phyloP scores from a whole-genome alignment of 805 yeast species.

The Barnettozyma pratensis region DNA sequence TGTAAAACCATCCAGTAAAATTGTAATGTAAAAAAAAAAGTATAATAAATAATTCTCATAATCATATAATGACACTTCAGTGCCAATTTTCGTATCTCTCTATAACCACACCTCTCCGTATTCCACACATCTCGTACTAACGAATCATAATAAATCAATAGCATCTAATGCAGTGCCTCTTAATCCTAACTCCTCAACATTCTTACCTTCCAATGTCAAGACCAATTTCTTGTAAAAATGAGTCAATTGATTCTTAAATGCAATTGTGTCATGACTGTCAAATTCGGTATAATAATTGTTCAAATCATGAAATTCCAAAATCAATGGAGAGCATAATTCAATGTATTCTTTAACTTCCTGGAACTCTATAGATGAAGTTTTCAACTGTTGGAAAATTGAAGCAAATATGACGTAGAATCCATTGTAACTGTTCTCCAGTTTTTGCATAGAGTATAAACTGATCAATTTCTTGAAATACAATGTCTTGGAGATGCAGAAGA shows the following conservation, averaged over 20 bases:
- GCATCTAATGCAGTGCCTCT: slow-evolving; percentile 15
- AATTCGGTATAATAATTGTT: slow-evolving; percentile 26
- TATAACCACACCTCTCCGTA: too few species aligned
- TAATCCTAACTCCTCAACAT: background rate
- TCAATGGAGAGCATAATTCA: slow-evolving; percentile 29
- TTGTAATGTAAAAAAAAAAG: too few species aligned
- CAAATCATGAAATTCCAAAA: slow-evolving; percentile 32
- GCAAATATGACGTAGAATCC: slow-evolving; percentile 30
- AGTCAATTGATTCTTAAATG: slow-evolving; percentile 28
- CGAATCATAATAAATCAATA: background rate
- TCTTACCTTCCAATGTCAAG: background rate
- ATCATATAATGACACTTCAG: too few species aligned
- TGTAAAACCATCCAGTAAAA: too few species aligned
- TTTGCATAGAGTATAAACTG: slow-evolving; percentile 15
- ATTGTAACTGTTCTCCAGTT: slow-evolving; percentile 16
- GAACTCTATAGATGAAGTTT: background rate
- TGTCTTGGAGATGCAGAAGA: slow-evolving; percentile 22
- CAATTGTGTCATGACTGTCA: slow-evolving; percentile 22
- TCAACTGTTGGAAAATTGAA: slow-evolving; percentile 22
- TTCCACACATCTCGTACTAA: too few species aligned
- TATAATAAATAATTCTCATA: too few species aligned
- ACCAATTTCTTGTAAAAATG: slow-evolving; percentile 19
- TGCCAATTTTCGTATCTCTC: too few species aligned
- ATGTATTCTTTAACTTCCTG: slow-evolving; percentile 22
- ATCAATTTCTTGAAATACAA: slow-evolving; percentile 27